Base-by-base conservation (phyloP, 331 rosid genomes). In the Saraca asoca region DNA sequence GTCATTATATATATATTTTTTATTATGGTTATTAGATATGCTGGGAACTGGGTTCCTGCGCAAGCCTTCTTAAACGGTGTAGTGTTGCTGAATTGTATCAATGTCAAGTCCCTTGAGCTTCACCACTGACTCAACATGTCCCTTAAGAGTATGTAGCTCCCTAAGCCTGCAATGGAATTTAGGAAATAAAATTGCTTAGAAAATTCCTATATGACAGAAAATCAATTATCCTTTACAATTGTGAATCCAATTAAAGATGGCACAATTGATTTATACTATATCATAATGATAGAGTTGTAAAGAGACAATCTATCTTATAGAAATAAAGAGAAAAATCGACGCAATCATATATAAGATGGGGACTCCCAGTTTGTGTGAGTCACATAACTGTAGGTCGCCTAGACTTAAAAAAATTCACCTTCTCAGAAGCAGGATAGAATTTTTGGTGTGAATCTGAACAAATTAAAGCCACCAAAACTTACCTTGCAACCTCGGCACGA, bases 401-500 rank as follows among this genome's bases (percentile, higher is more conserved):
- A 24, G 31, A 24, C 2, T 24, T 1, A 24, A 24, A 24, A 24
- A 1, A 24, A 24, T 24, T 24, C 31, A 24, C 31, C 3, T 24
- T 24, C 31, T 24, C 31, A 3, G 31, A 24, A 24, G 31, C 3
- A 1, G 31, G 31, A 3, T 24, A 24, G 31, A 24, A 24, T 1
- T 24, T 24, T 24, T 24, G 31, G 10, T 10, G 8, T 2, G 11
- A 39, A 0, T 24, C 31, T 24, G 43, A 2, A 10, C n/a, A 34
- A 34, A 62, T 5, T 64, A 31, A 20, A 18, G 31, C 31, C 2
- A 24, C 35, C 38, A 9, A 58, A 57, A 69, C 81, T 80, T 72
- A 87, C 98, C 97, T 83, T 69, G 98, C 98, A 78, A 93, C 97
- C 73, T 93, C 98, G 37, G 97, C 98, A 12, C 98, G 92, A 43